phyloP scores from a whole-genome alignment of 164 flowering plant species.

The Vitis labrusca region DNA sequence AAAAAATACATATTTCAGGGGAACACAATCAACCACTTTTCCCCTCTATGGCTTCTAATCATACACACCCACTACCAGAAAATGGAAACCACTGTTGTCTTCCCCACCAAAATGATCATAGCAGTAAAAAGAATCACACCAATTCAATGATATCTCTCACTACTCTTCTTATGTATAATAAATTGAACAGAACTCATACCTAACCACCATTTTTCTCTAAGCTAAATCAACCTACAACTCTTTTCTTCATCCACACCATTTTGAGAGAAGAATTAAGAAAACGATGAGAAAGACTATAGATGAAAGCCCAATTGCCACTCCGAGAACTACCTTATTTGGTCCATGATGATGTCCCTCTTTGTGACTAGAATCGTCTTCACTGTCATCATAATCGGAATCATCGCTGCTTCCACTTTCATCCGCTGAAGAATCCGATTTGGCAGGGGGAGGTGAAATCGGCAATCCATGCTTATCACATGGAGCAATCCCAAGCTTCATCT shows the following conservation, averaged over 20 bases:
- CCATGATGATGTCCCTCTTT: constrained; percentile 51
- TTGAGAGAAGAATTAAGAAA: constrained; percentile 71
- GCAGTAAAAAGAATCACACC: constrained; percentile 23
- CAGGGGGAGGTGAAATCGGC: constrained; percentile 73
- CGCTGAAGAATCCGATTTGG: constrained; percentile 34
- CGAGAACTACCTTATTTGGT: constrained; percentile 89
- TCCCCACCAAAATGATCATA: constrained; percentile 13
- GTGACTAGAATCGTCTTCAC: constrained; percentile 20
- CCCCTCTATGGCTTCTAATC: background rate
- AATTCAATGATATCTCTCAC: constrained; percentile 14
- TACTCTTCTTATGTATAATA: background rate
- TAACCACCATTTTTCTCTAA: constrained; percentile 5
- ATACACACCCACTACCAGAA: background rate
- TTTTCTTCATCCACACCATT: constrained; percentile 56
- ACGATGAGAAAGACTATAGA: constrained; percentile 80
- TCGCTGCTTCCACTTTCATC: constrained; percentile 17
- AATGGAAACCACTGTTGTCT: constrained; percentile 19
- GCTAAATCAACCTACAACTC: constrained; percentile 2
- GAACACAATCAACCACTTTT: constrained; percentile 13
- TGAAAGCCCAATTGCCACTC: constrained; percentile 85
- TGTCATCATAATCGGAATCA: constrained; percentile 26
- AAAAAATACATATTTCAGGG: background rate
- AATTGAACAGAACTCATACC: constrained; percentile 9
- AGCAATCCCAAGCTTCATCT: constrained; percentile 89
- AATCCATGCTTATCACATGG: constrained; percentile 83